Evolutionary conservation across 148 eudicot genomes (phyloP).

Genomic region (Diospyros lotus): DNA sequence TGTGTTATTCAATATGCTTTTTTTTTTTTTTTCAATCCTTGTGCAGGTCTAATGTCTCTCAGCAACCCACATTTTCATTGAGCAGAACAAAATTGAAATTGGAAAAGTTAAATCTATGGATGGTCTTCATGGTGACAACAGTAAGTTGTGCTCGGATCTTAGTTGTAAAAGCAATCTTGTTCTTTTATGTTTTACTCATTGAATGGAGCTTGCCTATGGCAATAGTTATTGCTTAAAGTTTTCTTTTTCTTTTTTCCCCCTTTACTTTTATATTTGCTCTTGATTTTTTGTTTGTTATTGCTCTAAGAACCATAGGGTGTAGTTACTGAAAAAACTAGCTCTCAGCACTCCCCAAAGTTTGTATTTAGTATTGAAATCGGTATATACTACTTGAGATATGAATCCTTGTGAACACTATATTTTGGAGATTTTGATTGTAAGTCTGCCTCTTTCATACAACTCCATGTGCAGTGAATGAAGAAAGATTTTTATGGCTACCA

Average conservation of each 20-base stretch:
- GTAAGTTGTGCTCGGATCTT: no score
- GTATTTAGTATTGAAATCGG: background rate
- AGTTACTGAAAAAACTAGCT: no score
- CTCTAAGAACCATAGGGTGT: background rate
- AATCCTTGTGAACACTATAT: background rate
- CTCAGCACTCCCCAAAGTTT: background rate
- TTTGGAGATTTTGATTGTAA: constrained; percentile 4
- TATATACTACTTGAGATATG: background rate
- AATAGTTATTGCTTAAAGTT: background rate
- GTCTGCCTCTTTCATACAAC: background rate
- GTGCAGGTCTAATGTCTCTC: no score
- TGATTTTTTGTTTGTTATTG: background rate
- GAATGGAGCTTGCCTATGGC: background rate
- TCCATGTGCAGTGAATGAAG: background rate
- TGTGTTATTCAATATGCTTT: no score
- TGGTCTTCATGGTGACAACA: no score
- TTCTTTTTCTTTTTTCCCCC: background rate
- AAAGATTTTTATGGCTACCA: background rate
- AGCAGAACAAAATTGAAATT: no score
- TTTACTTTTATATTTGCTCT: background rate
- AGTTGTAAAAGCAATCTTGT: background rate
- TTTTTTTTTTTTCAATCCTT: no score
- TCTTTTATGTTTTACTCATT: background rate
- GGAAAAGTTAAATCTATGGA: no score
- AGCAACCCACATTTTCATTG: no score